Evolutionary conservation across 257 asterid species (phyloP).

Genomic region (Rhazya stricta): DNA sequence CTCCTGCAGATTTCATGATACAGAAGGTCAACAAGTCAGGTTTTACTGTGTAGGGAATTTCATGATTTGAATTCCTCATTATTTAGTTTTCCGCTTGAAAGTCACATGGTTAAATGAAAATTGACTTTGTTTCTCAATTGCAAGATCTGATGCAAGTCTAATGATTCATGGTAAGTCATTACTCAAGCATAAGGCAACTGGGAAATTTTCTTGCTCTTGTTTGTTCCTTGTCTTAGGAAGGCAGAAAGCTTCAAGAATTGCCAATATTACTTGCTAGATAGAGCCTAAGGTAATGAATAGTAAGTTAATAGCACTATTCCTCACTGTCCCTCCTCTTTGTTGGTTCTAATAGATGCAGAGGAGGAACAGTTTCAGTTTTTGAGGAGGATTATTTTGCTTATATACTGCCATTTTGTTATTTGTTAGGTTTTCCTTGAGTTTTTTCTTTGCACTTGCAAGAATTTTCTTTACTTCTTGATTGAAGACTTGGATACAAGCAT

Average conservation of each 20-base stretch:
- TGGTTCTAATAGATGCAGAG: background rate
- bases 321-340: background rate
- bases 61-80: background rate
- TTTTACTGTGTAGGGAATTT: background rate
- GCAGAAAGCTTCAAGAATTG: background rate
- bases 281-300: background rate
- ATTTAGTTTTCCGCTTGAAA: background rate
- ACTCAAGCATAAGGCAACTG: too few species aligned
- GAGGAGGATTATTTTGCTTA: background rate
- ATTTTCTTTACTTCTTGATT: background rate
- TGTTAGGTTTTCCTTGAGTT: background rate
- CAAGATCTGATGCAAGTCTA: too few species aligned
- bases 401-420: background rate
- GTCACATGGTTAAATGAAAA: background rate
- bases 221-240: too few species aligned
- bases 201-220: background rate
- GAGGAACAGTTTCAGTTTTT: background rate
- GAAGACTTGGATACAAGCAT: too few species aligned
- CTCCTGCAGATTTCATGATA: background rate
- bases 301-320: background rate
- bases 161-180: too few species aligned
- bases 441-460: too few species aligned
- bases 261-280: background rate
- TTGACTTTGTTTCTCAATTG: background rate
- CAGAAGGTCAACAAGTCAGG: background rate